Base-by-base conservation (phyloP, 352 stramenopile genomes). In the Elongisporangium undulatum region DNA sequence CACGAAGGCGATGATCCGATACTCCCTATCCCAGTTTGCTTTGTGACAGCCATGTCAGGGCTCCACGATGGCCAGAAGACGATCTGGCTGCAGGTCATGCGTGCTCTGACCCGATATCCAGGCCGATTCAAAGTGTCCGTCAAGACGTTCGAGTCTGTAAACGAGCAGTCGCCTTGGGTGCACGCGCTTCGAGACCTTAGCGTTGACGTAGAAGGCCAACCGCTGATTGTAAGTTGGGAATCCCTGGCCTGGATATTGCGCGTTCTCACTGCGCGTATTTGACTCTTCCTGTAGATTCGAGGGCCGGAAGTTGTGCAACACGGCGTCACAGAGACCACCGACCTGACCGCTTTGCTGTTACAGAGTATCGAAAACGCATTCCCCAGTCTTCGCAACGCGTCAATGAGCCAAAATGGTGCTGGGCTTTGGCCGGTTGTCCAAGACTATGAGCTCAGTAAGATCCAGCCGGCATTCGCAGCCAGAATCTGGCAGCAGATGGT, bases 61-160 rank as follows among this genome's bases (percentile, higher is more conserved):
- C 21, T 58, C 2, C 80, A 84, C 59, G 74, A 89, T 41, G 76
- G 79, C 3, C 79, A 89, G 55, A 84, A 71, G 58, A 76, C 77
- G 29, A 89, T 89, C 63, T 89, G 72, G 72, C 26, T 85, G 51
- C 79, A 86, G 49, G 55, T 82, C 21, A 84, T 89, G 21, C 60
- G 72, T 10, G 72, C 65, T 2, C 59, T 79, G 2, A n/a, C n/a
- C n/a, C n/a, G n/a, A 53, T 0, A 20, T 12, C 15, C 52, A 2
- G 20, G 23, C 8, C 3, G 17, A 20, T 65, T 80, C 19, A 20
- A 55, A 24, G 74, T 78, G 49, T 55, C 64, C 6, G 64, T 71
- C 29, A 66, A 71, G 49, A 69, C 70, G 1, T 89, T 87, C 50
- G 67, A 77, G 22, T 23, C 58, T 23, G 29, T 74, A 0, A 45